Percentiles rank a stretch among this genome's conserved stretches.
phyloP scores from a whole-genome alignment of 1,139 yeast species.

The Saccharomyces uvarum region DNA sequence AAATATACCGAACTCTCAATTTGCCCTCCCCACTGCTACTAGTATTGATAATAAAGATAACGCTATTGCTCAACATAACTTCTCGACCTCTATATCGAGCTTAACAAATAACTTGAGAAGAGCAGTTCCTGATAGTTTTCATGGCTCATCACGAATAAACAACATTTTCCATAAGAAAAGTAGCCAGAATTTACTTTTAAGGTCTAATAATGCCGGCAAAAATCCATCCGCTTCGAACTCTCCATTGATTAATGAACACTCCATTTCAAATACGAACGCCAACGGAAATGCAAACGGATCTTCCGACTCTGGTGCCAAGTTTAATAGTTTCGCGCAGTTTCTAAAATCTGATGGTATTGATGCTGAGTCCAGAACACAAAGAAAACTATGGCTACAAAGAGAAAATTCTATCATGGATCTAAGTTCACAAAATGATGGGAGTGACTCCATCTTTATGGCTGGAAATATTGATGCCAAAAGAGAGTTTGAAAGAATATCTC shows the following conservation, averaged over 20 bases:
- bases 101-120: slow-evolving; percentile 26
- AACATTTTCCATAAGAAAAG: slow-evolving; percentile 11
- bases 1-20: not conserved
- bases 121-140: slow-evolving; percentile 12
- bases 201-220: slow-evolving; percentile 3
- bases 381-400: slow-evolving; percentile 73
- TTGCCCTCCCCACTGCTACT: not conserved
- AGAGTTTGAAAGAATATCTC: slow-evolving; percentile 66
- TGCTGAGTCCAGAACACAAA: slow-evolving; percentile 70
- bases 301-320: slow-evolving; percentile 12
- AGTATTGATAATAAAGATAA: slow-evolving; percentile 2
- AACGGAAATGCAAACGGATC: slow-evolving; percentile 2
- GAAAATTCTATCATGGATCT: slow-evolving; percentile 63
- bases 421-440: slow-evolving; percentile 30
- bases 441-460: slow-evolving; percentile 37
- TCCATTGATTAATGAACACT: not conserved
- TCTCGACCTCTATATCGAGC: slow-evolving; percentile 29
- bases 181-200: slow-evolving; percentile 2
- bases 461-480: slow-evolving; percentile 57
- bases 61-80: slow-evolving; percentile 5
- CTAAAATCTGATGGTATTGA: slow-evolving; percentile 33
- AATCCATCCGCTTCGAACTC: slow-evolving; percentile 6
- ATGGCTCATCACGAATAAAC: slow-evolving; percentile 13
- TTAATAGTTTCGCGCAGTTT: slow-evolving; percentile 34
- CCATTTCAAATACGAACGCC: not conserved